Evolutionary conservation across 2,329 filamentous ascomycete genomes (phyloP).

Genomic region (Penicillium oxalicum): DNA sequence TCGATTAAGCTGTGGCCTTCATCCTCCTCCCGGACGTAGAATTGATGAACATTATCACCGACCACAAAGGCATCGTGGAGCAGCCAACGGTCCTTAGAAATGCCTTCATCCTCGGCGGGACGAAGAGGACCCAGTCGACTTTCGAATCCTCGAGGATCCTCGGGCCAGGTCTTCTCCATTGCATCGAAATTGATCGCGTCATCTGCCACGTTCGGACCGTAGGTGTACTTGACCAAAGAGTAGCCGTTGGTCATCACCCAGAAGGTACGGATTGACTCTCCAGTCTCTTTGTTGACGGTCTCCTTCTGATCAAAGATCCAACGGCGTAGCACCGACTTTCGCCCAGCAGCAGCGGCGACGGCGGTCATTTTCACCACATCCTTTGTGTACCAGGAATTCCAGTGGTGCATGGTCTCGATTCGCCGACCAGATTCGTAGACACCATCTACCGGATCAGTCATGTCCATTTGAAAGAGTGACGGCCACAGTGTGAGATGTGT

Average conservation of each 20-base stretch:
- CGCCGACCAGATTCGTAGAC: conserved; percentile 40
- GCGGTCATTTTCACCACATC: conserved; percentile 42
- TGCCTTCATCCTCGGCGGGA: conserved; percentile 34
- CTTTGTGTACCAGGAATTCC: conserved; percentile 42
- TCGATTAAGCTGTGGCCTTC: conserved; percentile 40
- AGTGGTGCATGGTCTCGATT: conserved; percentile 42
- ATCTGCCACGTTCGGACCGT: conserved; percentile 31
- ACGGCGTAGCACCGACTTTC: conserved; percentile 39
- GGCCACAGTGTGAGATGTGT: conserved; percentile 38
- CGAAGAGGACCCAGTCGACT: conserved; percentile 37
- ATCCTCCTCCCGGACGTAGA: conserved; percentile 37
- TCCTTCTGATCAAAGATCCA: conserved; percentile 41
- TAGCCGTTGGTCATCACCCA: conserved; percentile 43
- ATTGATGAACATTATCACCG: conserved; percentile 41
- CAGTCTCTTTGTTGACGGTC: conserved; percentile 30
- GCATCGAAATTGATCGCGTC: conserved; percentile 40
- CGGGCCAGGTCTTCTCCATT: conserved; percentile 42
- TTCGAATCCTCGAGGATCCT: conserved; percentile 38
- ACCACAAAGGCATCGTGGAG: conserved; percentile 35
- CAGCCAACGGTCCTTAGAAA: conserved; percentile 40
- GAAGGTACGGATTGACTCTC: conserved; percentile 33
- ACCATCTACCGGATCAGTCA: conserved; percentile 38
- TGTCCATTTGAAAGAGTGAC: conserved; percentile 42
- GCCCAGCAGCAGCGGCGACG: conserved; percentile 36
- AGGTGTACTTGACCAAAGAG: conserved; percentile 40